Conservation (phyloP, 2,329 filamentous ascomycete species). For the Cercospora citrullina region DNA sequence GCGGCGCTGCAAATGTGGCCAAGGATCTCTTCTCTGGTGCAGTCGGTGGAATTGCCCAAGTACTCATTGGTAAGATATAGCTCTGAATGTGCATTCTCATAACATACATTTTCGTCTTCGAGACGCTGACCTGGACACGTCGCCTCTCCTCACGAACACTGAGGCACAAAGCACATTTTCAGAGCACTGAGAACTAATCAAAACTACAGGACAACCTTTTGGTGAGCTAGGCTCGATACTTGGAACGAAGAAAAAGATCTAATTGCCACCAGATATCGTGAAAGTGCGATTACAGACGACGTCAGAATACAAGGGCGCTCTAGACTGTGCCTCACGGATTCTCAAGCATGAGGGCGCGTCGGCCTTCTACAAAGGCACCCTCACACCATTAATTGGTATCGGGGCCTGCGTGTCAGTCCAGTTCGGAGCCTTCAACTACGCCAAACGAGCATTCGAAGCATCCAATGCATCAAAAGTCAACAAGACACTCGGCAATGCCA, state of each 20-base stretch:
- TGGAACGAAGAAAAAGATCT: slow-evolving; percentile 13
- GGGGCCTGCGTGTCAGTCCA: slow-evolving; percentile 95
- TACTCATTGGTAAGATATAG: slow-evolving; percentile 72
- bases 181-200: slow-evolving; percentile 9
- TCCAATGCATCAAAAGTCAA: slow-evolving; percentile 56
- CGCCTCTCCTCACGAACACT: background rate
- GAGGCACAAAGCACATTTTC: background rate
- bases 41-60: slow-evolving; percentile 88
- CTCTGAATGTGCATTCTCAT: background rate
- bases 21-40: slow-evolving; percentile 94
- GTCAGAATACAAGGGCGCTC: slow-evolving; percentile 73
- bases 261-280: slow-evolving; percentile 69
- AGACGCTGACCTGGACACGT: background rate
- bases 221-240: slow-evolving; percentile 47
- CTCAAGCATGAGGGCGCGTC: slow-evolving; percentile 81
- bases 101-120: background rate
- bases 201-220: slow-evolving; percentile 61
- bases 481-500: slow-evolving; percentile 37
- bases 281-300: slow-evolving; percentile 96
- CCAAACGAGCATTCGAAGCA: slow-evolving; percentile 79
- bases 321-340: slow-evolving; percentile 79
- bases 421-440: slow-evolving; percentile 95
- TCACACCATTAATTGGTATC: slow-evolving; percentile 92
- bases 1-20: slow-evolving; percentile 54
- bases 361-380: slow-evolving; percentile 97